A percentile compares a stretch with the other conserved stretches of the same genome.
These are phyloP conservation scores for Cryptococcus sp. DNA, from an alignment of 1,284 basidiomycete genomes.

Conservation along the genomic window DNA sequence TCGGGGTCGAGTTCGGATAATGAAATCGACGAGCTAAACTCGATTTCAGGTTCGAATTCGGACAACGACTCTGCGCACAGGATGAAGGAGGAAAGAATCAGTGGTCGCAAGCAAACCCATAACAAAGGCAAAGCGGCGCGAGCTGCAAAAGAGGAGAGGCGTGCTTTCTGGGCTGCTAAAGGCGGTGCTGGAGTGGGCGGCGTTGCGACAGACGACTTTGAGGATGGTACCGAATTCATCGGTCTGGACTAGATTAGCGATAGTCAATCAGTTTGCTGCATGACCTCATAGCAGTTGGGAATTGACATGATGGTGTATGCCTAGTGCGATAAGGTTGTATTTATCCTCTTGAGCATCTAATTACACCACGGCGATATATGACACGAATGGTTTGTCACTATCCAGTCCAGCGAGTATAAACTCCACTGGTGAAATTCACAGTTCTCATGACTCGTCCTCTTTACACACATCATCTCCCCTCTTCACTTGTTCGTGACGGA, in stretches of 20 bases:
- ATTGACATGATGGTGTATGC: too few species aligned
- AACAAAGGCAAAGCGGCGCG: background rate
- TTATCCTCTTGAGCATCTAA: too few species aligned
- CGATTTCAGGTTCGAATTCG: conserved; percentile 2
- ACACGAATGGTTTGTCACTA: too few species aligned
- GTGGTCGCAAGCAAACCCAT: background rate
- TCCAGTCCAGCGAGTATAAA: too few species aligned
- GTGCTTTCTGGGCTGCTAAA: conserved; percentile 36
- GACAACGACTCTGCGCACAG: background rate
- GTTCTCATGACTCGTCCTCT: too few species aligned
- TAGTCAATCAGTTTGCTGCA: too few species aligned
- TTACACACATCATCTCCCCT: too few species aligned
- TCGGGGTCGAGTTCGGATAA: background rate
- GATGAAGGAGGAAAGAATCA: background rate
- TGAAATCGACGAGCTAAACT: background rate
- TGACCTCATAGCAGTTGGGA: too few species aligned
- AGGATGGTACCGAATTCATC: conserved; percentile 5
- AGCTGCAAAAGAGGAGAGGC: conserved; percentile 20
- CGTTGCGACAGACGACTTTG: conserved; percentile 5
- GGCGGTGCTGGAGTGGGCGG: conserved; percentile 9
- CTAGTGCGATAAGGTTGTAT: too few species aligned
- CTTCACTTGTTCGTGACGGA: too few species aligned
- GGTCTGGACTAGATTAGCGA: background rate
- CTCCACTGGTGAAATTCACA: too few species aligned
- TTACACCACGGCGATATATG: too few species aligned